Base-by-base conservation (phyloP, 106 monocot species). In the Dendrobium huoshanense region DNA sequence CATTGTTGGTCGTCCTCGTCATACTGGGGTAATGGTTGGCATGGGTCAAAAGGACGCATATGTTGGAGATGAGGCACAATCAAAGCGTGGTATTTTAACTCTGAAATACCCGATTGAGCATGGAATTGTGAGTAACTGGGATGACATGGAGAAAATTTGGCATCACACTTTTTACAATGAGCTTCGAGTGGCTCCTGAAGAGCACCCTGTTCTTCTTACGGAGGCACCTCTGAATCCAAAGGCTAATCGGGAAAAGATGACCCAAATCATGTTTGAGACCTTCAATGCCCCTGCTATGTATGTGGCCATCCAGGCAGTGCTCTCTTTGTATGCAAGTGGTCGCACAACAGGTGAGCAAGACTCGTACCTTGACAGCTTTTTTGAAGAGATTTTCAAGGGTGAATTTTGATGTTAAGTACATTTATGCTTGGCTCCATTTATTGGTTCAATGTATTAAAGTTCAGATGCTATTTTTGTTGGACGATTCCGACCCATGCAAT, bases 171-270 rank as follows among this genome's bases (percentile, higher is more conserved):
- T 37, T 37, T 37, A 37, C 37, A 37, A 80, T 13, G 79, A 80
- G 67, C 68, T 80, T 67, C 79, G 79, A 20, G 79, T 80, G 41
- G 79, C 79, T 9, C 79, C 79, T 10, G 79, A 80, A 80, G 79
- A 80, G 24, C 79, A 80, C 44, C 79, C 79, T 24, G 43, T 80
- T 67, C 55, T 80, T 31, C 79, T 80, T 31, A 80, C 79, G 3
- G 79, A 80, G 44, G 79, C 79, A 22, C 79, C 79, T 10, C 79
- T 80, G 18, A 80, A 80, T 19, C 79, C 79, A 2, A 80, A 80
- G 31, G 79, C 79, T 68, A 80, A 80, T 80, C 79, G 79, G 22
- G 79, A 80, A 47, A 80, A 80, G 67, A 80, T 80, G 79, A 80
- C 79, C 44, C 79, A 80, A 70, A 80, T 80, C 25, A 80, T 80